Evolutionary conservation across 352 stramenopile genomes (phyloP).

Genomic region (Phytophthora pini): DNA sequence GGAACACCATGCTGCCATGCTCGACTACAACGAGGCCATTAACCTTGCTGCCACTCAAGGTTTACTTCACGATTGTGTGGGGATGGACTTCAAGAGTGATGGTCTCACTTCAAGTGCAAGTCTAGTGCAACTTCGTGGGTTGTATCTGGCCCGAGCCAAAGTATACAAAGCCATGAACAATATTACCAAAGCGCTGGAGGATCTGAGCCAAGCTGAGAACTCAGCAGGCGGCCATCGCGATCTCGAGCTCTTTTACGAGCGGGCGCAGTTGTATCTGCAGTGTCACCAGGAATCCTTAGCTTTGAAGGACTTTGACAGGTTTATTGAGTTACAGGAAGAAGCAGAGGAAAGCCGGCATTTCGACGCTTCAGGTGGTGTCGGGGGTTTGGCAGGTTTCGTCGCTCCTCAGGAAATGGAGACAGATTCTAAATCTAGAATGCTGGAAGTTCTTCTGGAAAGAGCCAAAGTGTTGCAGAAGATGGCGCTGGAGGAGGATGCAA

Average conservation of each 20-base stretch:
- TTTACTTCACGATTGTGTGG: constrained; percentile 34
- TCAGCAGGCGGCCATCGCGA: constrained; percentile 54
- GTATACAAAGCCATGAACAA: constrained; percentile 68
- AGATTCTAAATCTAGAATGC: constrained; percentile 33
- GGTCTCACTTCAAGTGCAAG: constrained; percentile 30
- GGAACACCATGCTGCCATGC: constrained; percentile 57
- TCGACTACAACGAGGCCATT: constrained; percentile 76
- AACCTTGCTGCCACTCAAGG: constrained; percentile 46
- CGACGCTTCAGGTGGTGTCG: constrained; percentile 41
- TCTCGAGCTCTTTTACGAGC: constrained; percentile 65
- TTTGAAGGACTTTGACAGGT: constrained; percentile 66
- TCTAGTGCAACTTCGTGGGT: constrained; percentile 47
- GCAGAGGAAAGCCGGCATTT: constrained; percentile 43
- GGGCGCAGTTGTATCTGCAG: constrained; percentile 57
- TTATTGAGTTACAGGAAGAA: constrained; percentile 73
- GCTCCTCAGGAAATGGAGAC: constrained; percentile 26
- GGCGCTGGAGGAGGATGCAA: constrained; percentile 55
- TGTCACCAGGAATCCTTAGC: constrained; percentile 55
- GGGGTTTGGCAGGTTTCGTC: constrained; percentile 39
- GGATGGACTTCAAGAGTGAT: constrained; percentile 24
- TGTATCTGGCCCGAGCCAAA: constrained; percentile 62
- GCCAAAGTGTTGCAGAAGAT: constrained; percentile 63
- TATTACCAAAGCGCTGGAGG: constrained; percentile 55
- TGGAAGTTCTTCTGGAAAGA: constrained; percentile 69
- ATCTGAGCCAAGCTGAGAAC: constrained; percentile 56